Conservation (phyloP, 176 grass and related monocot genomes). For the Ananas comosus region DNA sequence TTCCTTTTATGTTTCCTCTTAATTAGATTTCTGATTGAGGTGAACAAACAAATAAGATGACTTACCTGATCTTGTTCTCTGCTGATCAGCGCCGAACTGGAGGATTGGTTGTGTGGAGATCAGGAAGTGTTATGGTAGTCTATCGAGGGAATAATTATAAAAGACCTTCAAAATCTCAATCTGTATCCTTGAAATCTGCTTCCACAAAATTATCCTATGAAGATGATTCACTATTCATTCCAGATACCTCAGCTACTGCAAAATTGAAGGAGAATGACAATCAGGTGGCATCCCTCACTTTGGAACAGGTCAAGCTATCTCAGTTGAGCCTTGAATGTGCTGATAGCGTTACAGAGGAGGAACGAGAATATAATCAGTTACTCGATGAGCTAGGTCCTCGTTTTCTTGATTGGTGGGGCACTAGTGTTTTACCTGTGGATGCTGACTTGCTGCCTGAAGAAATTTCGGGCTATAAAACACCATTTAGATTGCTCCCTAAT, state of each 20-base stretch:
- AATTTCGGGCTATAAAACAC: slow-evolving; percentile 83
- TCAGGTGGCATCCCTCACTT: slow-evolving; percentile 12
- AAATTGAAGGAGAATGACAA: slow-evolving; percentile 15
- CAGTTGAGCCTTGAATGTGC: slow-evolving; percentile 26
- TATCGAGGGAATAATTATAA: slow-evolving; percentile 73
- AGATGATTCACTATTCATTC: slow-evolving; percentile 49
- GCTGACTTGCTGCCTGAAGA: slow-evolving; percentile 71
- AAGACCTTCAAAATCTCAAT: slow-evolving; percentile 43
- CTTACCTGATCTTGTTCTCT: not conserved
- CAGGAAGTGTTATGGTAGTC: slow-evolving; percentile 93
- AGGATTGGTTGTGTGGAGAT: slow-evolving; percentile 87
- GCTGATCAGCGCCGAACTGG: slow-evolving; percentile 69
- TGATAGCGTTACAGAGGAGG: slow-evolving; percentile 63
- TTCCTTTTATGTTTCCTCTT: not conserved
- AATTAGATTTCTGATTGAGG: not conserved
- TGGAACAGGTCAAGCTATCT: slow-evolving; percentile 12
- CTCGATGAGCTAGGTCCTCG: slow-evolving; percentile 78
- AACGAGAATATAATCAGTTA: slow-evolving; percentile 74
- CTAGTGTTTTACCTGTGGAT: slow-evolving; percentile 61
- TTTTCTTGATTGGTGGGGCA: slow-evolving; percentile 92
- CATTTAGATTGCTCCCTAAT: slow-evolving; percentile 67
- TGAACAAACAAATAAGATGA: not conserved
- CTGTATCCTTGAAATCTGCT: slow-evolving; percentile 18
- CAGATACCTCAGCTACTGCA: slow-evolving; percentile 28
- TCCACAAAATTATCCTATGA: slow-evolving; percentile 20